These are phyloP conservation scores for Secale cereale DNA, from an alignment of 176 grass and related monocot genomes.

Conservation along the genomic window DNA sequence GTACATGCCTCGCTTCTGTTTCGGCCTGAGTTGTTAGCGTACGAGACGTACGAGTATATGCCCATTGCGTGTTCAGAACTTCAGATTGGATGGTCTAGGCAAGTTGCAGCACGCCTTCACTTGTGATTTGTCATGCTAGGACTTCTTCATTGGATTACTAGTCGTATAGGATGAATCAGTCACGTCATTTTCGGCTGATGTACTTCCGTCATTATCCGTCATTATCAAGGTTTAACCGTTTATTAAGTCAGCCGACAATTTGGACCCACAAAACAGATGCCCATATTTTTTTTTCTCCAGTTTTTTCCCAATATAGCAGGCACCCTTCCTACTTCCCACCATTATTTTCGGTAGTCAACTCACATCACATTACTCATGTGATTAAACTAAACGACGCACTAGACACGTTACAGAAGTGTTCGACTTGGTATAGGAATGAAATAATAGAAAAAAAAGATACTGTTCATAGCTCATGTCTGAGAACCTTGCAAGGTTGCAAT, in stretches of 20 bases:
- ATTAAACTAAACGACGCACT: background rate
- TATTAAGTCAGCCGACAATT: background rate
- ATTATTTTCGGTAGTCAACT: background rate
- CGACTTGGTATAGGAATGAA: background rate
- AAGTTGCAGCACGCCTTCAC: background rate
- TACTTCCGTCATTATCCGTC: background rate
- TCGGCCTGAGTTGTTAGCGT: background rate
- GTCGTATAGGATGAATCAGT: background rate
- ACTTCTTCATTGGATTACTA: background rate
- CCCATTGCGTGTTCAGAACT: background rate
- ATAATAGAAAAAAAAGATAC: constrained; percentile 5
- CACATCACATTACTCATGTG: background rate
- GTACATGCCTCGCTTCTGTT: background rate
- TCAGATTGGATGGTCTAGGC: background rate
- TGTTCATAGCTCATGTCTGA: background rate
- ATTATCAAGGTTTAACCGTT: too few relatives aligned
- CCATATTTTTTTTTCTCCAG: background rate
- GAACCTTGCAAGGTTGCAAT: background rate
- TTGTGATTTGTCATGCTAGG: background rate
- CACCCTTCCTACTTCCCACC: background rate
- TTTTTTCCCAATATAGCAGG: background rate
- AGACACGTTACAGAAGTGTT: background rate
- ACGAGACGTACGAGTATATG: too few relatives aligned
- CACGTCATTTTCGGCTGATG: background rate
- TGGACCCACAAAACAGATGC: background rate